A percentile compares a stretch with the other conserved stretches of the same genome.
Conservation (phyloP, 768 basidiomycete genomes). For the Nidularia pulvinata region DNA sequence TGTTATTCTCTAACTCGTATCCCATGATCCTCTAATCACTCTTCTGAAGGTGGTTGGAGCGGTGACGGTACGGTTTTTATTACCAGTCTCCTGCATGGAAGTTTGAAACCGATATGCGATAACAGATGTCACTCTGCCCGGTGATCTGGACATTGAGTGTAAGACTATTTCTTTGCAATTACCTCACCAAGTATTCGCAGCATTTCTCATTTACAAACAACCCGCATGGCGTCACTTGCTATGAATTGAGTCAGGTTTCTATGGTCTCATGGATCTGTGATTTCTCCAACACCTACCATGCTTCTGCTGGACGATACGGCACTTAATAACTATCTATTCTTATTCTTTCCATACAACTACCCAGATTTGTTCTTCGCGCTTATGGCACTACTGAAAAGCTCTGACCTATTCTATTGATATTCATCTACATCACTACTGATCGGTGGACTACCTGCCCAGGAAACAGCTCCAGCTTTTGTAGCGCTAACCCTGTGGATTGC, state of each 20-base stretch:
- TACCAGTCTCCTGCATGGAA: too few relatives aligned
- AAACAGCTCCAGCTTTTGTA: slow-evolving; percentile 47
- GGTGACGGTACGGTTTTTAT: slow-evolving; percentile 48
- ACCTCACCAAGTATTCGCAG: too few relatives aligned
- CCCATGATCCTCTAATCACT: not conserved
- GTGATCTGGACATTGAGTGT: slow-evolving; percentile 67
- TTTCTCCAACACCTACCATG: slow-evolving; percentile 61
- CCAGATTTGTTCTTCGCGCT: slow-evolving; percentile 38
- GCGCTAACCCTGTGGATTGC: slow-evolving; percentile 68
- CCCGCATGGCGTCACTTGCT: slow-evolving; percentile 51
- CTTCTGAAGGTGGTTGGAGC: slow-evolving; percentile 47
- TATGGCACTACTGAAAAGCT: slow-evolving; percentile 47
- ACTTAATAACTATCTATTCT: slow-evolving; percentile 6
- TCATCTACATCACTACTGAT: slow-evolving; percentile 63
- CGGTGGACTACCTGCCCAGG: slow-evolving; percentile 75
- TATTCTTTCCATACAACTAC: slow-evolving; percentile 18
- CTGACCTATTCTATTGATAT: slow-evolving; percentile 18
- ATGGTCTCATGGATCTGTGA: slow-evolving; percentile 68
- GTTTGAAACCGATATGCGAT: too few relatives aligned
- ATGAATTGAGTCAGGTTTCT: slow-evolving; percentile 44
- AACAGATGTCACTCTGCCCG: slow-evolving; percentile 66
- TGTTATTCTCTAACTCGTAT: not conserved
- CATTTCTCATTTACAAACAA: too few relatives aligned
- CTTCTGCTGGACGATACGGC: slow-evolving; percentile 43
- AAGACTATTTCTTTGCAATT: too few relatives aligned